Percentiles rank a stretch among this genome's conserved stretches.
Evolutionary conservation across 768 basidiomycete genomes (phyloP).

Genomic region (Floccularia luteovirens): DNA sequence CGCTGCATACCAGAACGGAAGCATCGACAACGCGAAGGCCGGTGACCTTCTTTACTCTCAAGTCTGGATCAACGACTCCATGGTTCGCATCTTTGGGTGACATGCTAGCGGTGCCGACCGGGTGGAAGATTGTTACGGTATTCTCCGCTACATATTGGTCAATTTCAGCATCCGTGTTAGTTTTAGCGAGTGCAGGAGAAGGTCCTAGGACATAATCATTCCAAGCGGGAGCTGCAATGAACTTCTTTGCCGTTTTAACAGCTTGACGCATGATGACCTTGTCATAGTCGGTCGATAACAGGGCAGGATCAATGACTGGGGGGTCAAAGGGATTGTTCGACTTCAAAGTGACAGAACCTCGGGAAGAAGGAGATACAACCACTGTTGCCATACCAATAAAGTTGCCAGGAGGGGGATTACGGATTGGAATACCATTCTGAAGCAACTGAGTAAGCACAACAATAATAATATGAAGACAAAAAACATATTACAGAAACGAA

Average conservation of each 20-base stretch:
- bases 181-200: slow-evolving; percentile 7
- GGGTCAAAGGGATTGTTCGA: slow-evolving; percentile 1
- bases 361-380: background rate
- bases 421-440: background rate
- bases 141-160: slow-evolving; percentile 11
- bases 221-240: slow-evolving; percentile 15
- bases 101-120: slow-evolving; percentile 16
- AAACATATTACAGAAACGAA: slow-evolving; percentile 10
- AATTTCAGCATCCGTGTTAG: slow-evolving; percentile 13
- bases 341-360: background rate
- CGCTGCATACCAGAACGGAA: slow-evolving; percentile 17
- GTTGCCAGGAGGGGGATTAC: background rate
- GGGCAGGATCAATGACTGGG: slow-evolving; percentile 19
- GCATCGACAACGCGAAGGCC: slow-evolving; percentile 23
- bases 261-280: slow-evolving; percentile 14
- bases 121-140: slow-evolving; percentile 16
- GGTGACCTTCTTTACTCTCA: slow-evolving; percentile 18
- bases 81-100: slow-evolving; percentile 8
- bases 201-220: slow-evolving; percentile 16
- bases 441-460: background rate
- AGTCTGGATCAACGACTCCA: slow-evolving; percentile 20
- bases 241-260: slow-evolving; percentile 11
- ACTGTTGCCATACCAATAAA: background rate
- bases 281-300: slow-evolving; percentile 23
- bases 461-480: background rate